phyloP scores from a whole-genome alignment of 2,329 filamentous ascomycete species.

The Coniochaeta ligniaria region DNA sequence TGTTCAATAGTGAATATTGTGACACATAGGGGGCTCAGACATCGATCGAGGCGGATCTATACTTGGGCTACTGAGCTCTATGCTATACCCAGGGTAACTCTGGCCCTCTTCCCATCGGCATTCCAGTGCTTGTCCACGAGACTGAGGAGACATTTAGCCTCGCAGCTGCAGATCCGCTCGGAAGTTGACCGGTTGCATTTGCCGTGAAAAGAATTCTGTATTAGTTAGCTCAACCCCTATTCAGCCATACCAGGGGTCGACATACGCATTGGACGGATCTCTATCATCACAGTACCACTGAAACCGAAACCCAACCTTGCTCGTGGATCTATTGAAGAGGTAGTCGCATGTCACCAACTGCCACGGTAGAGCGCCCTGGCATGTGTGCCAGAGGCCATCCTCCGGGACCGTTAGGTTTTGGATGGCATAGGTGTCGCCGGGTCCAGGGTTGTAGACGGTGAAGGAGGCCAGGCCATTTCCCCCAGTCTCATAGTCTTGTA shows the following conservation, averaged over 20 bases:
- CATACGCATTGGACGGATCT: slow-evolving; percentile 12
- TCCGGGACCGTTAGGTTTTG: slow-evolving; percentile 5
- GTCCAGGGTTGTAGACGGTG: slow-evolving; percentile 9
- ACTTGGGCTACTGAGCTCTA: background rate
- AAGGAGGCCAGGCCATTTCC: slow-evolving; percentile 5
- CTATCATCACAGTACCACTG: slow-evolving; percentile 14
- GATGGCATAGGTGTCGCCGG: slow-evolving; percentile 10
- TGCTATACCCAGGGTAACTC: background rate
- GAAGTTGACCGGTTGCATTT: background rate
- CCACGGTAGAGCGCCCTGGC: slow-evolving; percentile 10
- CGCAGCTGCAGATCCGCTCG: background rate
- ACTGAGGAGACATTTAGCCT: background rate
- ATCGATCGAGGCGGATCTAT: too few relatives aligned
- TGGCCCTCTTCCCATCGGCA: background rate
- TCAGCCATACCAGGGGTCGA: background rate
- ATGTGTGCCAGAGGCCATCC: slow-evolving; percentile 11
- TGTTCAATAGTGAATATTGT: background rate
- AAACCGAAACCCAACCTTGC: slow-evolving; percentile 7
- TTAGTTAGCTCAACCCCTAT: background rate
- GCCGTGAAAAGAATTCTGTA: background rate
- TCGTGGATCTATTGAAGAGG: slow-evolving; percentile 1
- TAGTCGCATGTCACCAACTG: slow-evolving; percentile 13
- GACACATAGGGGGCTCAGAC: background rate
- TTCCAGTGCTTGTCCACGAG: background rate
- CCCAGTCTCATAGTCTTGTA: slow-evolving; percentile 8